Percentiles rank a stretch among this genome's conserved stretches.
phyloP scores from a whole-genome alignment of 140 eudicot genomes.

The Bidens hawaiensis region DNA sequence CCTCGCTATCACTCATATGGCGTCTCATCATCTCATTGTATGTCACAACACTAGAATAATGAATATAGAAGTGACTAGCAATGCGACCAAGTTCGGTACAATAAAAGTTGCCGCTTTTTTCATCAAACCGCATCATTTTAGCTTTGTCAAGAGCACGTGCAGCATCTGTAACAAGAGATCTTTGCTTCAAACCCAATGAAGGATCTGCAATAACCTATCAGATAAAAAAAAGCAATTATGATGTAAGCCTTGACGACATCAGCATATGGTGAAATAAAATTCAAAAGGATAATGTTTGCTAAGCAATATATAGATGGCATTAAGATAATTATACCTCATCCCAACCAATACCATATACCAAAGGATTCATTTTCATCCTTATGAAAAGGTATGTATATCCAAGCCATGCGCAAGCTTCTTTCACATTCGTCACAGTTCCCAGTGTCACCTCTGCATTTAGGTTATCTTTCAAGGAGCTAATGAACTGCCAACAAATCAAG shows the following conservation, averaged over 20 bases:
- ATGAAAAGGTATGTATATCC: constrained; percentile 94
- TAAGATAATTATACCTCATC: constrained; percentile 70
- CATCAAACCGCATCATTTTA: constrained; percentile 99
- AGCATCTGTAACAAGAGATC: constrained; percentile 88
- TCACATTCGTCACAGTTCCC: constrained; percentile 98
- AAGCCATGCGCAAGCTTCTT: constrained; percentile 99
- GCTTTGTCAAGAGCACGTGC: constrained; percentile 99
- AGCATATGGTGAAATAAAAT: constrained; percentile 6
- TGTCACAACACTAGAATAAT: constrained; percentile 97
- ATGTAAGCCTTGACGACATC: constrained; percentile 4
- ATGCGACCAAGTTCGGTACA: constrained; percentile 99
- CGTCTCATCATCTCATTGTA: constrained; percentile 92
- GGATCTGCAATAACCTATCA: constrained; percentile 94
- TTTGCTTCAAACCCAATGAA: constrained; percentile 85
- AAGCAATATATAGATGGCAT: not conserved
- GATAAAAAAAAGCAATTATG: constrained; percentile 9
- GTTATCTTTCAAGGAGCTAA: constrained; percentile 94
- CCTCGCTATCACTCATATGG: constrained; percentile 98
- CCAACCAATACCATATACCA: constrained; percentile 99
- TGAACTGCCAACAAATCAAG: constrained; percentile 54
- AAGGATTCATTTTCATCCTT: constrained; percentile 98
- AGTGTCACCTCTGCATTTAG: constrained; percentile 96
- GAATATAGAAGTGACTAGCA: constrained; percentile 98
- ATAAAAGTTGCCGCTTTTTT: constrained; percentile 95
- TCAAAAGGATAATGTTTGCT: constrained; percentile 11